Evolutionary conservation across 352 stramenopile genomes (phyloP), one percentile per base, ranked within the genome.

Genomic region (Globisporangium polare): DNA sequence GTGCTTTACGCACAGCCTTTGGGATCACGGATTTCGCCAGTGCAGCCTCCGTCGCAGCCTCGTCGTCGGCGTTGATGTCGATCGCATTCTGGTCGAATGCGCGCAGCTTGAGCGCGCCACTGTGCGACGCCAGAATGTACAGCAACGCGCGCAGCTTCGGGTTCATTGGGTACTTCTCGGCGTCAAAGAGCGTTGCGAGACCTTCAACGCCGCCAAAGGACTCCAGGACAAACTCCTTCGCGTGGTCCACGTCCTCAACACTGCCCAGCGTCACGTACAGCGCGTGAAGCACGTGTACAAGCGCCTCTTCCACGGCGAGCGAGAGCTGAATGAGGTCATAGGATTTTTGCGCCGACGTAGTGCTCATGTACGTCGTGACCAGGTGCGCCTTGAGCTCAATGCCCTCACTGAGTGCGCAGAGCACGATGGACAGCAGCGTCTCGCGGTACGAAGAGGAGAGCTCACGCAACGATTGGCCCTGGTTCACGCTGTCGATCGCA

Each of bases 21-120:
- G 86, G 80, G 56, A 95, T 88, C 5, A 93, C 62, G 15, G 77
- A 71, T 35, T 76, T 82, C 0, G 79, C 82, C 10, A 95, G 50
- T 6, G 83, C 75, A 0, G 78, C 77, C 60, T 95, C 86, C 0
- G 78, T 90, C 15, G 86, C 81, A 5, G 67, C 77, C 53, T 95
- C 86, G 20, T 94, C 82, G 31, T 92, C 83, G 5, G 75, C 82
- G 43, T 95, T 89, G n/a, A 93, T 71, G 53, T 93, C 80, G 26
- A 92, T 88, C 42, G 72, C 55, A 43, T 54, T 77, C 4, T 62
- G 66, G 41, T 86, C 72, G 26, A 83, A 69, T 33, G 71, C 54
- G 10, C 61, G 64, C 20, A 82, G 58, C 18, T 65, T 72, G 3
- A 92, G 67, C 3, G 72, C 81, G 5, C 69, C 70, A 7, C 74